A percentile compares a stretch with the other conserved stretches of the same genome.
Evolutionary conservation across 306 rosid genomes (phyloP).

Genomic region (Inga laurina): DNA sequence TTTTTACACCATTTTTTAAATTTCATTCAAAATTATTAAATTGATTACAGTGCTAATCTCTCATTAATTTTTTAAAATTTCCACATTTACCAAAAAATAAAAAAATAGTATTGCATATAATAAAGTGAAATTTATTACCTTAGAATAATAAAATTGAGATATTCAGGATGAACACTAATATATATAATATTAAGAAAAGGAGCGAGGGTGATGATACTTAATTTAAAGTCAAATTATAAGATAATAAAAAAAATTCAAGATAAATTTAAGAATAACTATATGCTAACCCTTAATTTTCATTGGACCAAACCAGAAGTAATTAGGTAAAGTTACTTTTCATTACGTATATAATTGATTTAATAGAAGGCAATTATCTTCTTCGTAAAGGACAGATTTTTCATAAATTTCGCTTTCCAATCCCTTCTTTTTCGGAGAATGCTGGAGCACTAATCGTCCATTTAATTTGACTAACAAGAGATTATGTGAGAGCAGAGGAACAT

Average conservation of each 20-base stretch:
- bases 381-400: not conserved
- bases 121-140: too few relatives aligned
- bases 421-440: not conserved
- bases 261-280: not conserved
- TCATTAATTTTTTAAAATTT: too few relatives aligned
- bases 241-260: not conserved
- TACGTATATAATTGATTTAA: not conserved
- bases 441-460: slow-evolving; percentile 14
- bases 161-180: too few relatives aligned
- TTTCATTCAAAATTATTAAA: too few relatives aligned
- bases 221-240: not conserved
- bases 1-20: too few relatives aligned
- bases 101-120: too few relatives aligned
- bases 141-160: not conserved
- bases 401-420: not conserved
- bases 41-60: too few relatives aligned
- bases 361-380: not conserved
- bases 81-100: too few relatives aligned
- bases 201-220: not conserved
- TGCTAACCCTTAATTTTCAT: not conserved
- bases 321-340: not conserved
- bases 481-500: not conserved
- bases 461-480: not conserved
- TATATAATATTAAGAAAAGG: not conserved
- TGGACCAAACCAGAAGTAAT: not conserved